phyloP scores from a whole-genome alignment of 345 rosid genomes.

The Linum tenue region DNA sequence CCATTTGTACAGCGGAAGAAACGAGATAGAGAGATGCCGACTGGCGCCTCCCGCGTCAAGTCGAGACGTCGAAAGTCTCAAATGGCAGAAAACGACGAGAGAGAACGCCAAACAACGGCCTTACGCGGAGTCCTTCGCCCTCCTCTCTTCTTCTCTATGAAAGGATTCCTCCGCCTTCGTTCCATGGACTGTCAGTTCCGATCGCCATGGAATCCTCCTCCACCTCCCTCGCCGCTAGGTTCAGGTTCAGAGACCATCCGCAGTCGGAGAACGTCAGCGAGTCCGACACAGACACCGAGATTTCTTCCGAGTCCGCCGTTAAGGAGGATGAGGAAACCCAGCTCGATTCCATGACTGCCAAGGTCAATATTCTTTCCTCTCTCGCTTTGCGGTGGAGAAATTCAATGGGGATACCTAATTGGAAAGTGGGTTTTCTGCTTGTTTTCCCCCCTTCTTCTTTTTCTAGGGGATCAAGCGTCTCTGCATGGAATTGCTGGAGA shows the following conservation, averaged over 20 bases:
- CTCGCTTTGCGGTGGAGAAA: neutral
- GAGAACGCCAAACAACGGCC: slow-evolving; percentile 9
- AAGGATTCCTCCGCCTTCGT: neutral
- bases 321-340: slow-evolving; percentile 26
- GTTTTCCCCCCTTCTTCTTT: neutral
- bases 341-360: slow-evolving; percentile 47
- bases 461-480: slow-evolving; percentile 47
- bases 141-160: slow-evolving; percentile 5
- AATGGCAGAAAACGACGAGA: slow-evolving; percentile 24
- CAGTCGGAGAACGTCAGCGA: slow-evolving; percentile 19
- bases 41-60: neutral
- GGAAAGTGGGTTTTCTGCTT: neutral
- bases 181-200: slow-evolving; percentile 8
- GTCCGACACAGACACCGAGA: slow-evolving; percentile 27
- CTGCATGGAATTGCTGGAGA: slow-evolving; percentile 46
- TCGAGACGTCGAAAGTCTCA: neutral
- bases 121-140: slow-evolving; percentile 5
- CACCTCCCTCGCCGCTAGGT: slow-evolving; percentile 25
- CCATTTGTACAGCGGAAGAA: slow-evolving; percentile 8
- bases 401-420: neutral
- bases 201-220: slow-evolving; percentile 29
- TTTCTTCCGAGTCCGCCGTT: slow-evolving; percentile 24
- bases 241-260: slow-evolving; percentile 42
- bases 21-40: slow-evolving; percentile 1
- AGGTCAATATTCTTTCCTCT: slow-evolving; percentile 20